Evolutionary conservation across 371 early-diverging fungal genomes (phyloP).

Genomic region (Mucor indicus): DNA sequence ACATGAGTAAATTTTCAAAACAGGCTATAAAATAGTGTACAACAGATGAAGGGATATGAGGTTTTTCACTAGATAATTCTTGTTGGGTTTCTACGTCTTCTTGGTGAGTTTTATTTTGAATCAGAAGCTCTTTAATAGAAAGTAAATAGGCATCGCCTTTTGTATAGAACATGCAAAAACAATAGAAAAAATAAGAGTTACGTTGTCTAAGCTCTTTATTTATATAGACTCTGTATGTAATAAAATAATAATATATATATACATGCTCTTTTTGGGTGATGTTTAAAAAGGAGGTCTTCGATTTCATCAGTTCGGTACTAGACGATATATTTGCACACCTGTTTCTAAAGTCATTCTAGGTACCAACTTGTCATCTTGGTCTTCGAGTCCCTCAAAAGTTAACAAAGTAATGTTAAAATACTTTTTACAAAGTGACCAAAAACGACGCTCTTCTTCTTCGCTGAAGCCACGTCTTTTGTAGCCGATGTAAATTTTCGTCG

Average conservation of each 20-base stretch:
- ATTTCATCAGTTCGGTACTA: constrained; percentile 1
- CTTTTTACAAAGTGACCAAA: constrained; percentile 39
- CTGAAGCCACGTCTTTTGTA: constrained; percentile 54
- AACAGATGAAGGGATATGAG: not conserved
- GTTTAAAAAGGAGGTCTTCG: constrained; percentile 1
- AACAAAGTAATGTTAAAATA: constrained; percentile 18
- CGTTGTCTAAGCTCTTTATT: not conserved
- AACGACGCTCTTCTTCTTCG: constrained; percentile 33
- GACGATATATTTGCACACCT: constrained; percentile 37
- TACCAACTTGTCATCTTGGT: constrained; percentile 20
- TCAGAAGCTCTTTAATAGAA: constrained; percentile 13
- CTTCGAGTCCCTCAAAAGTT: constrained; percentile 6
- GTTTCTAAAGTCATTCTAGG: constrained; percentile 24
- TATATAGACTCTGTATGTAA: not conserved
- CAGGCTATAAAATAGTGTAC: constrained; percentile 1
- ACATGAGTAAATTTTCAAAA: constrained; percentile 8
- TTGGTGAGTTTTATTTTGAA: not conserved
- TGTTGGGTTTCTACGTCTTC: not conserved
- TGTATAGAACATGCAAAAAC: constrained; percentile 33
- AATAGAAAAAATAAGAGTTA: not conserved
- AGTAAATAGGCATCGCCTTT: constrained; percentile 30
- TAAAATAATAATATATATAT: not conserved
- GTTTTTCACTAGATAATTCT: not conserved
- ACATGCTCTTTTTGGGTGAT: not conserved
- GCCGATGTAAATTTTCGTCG: constrained; percentile 53